These are phyloP conservation scores for Ustilago trichophora DNA, from an alignment of 1,284 basidiomycete genomes.

Conservation along the genomic window DNA sequence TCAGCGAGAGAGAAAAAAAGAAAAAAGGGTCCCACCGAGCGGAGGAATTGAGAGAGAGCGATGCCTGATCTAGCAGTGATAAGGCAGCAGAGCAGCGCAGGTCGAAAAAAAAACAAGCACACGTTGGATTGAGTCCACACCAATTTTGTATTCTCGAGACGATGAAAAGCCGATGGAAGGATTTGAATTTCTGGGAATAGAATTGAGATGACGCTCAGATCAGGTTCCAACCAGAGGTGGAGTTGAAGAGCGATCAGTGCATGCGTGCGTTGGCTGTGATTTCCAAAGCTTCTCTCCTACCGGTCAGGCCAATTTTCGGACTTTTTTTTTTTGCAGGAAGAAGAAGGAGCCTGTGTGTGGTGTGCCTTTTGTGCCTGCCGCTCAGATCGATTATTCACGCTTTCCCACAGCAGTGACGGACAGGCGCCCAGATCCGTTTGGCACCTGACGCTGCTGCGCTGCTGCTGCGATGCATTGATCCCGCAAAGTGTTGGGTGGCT, in stretches of 20 bases:
- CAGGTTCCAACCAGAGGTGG: too few species aligned
- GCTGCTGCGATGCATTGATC: conserved; percentile 1
- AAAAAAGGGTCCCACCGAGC: not conserved
- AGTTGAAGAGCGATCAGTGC: not conserved
- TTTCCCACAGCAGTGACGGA: conserved; percentile 3
- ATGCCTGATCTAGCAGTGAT: conserved; percentile 28
- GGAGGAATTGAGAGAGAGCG: conserved; percentile 6
- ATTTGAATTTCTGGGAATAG: too few species aligned
- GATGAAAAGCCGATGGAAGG: too few species aligned
- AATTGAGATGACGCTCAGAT: not conserved
- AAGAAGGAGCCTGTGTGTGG: not conserved
- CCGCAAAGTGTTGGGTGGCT: not conserved
- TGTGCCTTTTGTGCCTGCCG: too few species aligned
- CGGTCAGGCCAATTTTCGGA: conserved; percentile 10
- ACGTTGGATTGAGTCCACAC: too few species aligned
- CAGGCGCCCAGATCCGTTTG: conserved; percentile 1
- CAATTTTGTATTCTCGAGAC: too few species aligned
- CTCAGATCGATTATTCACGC: conserved; percentile 15
- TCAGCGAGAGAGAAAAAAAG: conserved; percentile 5
- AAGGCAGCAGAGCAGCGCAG: conserved; percentile 6
- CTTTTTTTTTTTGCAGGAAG: not conserved
- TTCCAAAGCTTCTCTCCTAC: too few species aligned
- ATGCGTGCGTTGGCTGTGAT: too few species aligned
- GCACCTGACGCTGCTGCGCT: too few species aligned
- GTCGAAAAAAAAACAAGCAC: not conserved